phyloP scores from a whole-genome alignment of 441 rosid genomes.

The Brassica balearica region DNA sequence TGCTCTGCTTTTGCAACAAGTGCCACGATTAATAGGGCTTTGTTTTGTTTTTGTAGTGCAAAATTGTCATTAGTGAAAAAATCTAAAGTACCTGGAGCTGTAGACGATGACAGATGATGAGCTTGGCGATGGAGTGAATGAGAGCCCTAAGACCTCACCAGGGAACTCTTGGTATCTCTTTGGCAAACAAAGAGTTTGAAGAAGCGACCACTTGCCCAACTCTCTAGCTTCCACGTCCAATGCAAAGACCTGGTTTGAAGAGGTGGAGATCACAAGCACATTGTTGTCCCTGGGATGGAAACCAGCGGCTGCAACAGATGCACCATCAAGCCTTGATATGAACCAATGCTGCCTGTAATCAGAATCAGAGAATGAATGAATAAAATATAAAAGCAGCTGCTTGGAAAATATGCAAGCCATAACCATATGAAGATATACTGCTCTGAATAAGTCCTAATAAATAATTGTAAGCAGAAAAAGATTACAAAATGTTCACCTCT shows the following conservation, averaged over 20 bases:
- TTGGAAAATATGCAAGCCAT: conserved; percentile 14
- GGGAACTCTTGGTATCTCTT: conserved; percentile 87
- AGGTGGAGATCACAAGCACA: conserved; percentile 77
- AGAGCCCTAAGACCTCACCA: conserved; percentile 91
- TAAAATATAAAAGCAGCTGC: not conserved
- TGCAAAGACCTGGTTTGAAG: conserved; percentile 83
- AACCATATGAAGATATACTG: not conserved
- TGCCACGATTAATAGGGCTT: conserved; percentile 6
- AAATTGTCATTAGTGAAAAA: not conserved
- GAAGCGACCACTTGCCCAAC: conserved; percentile 84
- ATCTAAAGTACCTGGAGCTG: conserved; percentile 75
- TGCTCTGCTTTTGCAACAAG: conserved; percentile 55
- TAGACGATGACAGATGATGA: conserved; percentile 75
- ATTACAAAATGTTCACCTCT: conserved; percentile 55
- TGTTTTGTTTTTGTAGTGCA: not conserved
- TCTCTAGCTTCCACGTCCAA: conserved; percentile 91
- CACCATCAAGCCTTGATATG: conserved; percentile 88
- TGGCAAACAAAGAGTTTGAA: conserved; percentile 64
- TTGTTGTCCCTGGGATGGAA: conserved; percentile 77
- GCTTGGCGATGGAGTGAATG: conserved; percentile 72
- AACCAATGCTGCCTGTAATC: conserved; percentile 93
- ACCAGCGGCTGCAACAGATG: conserved; percentile 94
- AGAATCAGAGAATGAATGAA: conserved; percentile 6
- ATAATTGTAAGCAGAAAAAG: not conserved
- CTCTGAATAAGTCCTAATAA: conserved; percentile 9